Percentiles rank a stretch among this genome's conserved stretches.
phyloP scores from a whole-genome alignment of 345 rosid species.

The Sonneratia alba region DNA sequence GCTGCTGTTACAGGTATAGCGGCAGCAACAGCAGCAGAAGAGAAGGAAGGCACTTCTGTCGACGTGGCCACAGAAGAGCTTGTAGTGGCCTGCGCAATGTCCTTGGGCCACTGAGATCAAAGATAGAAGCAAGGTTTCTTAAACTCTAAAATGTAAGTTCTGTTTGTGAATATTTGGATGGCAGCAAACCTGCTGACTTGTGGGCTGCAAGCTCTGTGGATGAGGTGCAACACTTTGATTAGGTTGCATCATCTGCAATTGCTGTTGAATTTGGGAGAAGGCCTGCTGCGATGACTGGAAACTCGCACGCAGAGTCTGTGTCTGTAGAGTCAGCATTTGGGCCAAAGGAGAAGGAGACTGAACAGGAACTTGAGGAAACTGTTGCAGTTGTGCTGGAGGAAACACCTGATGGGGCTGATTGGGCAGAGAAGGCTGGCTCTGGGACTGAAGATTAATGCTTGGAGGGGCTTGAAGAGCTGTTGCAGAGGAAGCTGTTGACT shows the following conservation, averaged over 20 bases:
- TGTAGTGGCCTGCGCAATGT: constrained; percentile 30
- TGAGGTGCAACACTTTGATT: constrained; percentile 40
- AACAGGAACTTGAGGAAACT: constrained; percentile 48
- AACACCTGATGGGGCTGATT: constrained; percentile 37
- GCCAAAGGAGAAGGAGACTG: constrained; percentile 92
- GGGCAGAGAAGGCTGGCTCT: constrained; percentile 28
- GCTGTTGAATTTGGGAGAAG: constrained; percentile 91
- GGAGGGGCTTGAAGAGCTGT: constrained; percentile 35
- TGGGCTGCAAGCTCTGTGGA: constrained; percentile 48
- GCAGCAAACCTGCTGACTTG: constrained; percentile 50
- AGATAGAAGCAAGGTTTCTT: constrained; percentile 1
- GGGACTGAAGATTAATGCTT: constrained; percentile 40
- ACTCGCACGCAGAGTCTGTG: constrained; percentile 79
- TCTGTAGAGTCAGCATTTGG: constrained; percentile 85
- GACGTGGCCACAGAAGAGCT: constrained; percentile 33
- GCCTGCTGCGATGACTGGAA: constrained; percentile 92
- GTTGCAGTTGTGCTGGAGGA: constrained; percentile 45
- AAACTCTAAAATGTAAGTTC: background rate
- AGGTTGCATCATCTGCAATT: constrained; percentile 84
- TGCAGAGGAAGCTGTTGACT: constrained; percentile 27
- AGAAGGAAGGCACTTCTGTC: constrained; percentile 37
- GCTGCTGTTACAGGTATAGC: constrained; percentile 27
- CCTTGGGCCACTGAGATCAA: constrained; percentile 52
- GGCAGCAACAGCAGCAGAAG: constrained; percentile 20
- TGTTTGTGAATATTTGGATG: background rate